These are phyloP conservation scores for Monilinia fructigena DNA, from an alignment of 2,329 filamentous ascomycete genomes.

Conservation along the genomic window DNA sequence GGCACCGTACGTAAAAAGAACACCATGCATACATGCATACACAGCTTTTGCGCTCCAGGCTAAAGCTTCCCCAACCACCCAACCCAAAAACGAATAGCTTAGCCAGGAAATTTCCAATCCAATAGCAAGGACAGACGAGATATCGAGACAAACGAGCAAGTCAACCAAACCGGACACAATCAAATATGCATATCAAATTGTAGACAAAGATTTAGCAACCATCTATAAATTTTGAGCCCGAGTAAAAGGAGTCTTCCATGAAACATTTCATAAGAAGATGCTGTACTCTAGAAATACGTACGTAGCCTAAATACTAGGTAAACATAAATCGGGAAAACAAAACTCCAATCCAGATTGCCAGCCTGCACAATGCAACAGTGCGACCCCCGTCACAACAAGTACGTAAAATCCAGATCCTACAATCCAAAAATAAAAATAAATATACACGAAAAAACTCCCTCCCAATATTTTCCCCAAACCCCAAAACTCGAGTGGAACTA, in stretches of 20 bases:
- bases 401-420: not conserved
- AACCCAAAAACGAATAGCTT: too few relatives aligned
- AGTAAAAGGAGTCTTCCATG: too few relatives aligned
- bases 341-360: constrained; percentile 8
- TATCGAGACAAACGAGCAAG: too few relatives aligned
- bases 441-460: too few relatives aligned
- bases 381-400: constrained; percentile 1
- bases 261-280: not conserved
- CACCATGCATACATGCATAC: not conserved
- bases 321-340: not conserved
- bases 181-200: too few relatives aligned
- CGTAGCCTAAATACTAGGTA: not conserved
- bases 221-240: too few relatives aligned
- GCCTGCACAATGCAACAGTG: constrained; percentile 4
- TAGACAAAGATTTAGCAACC: too few relatives aligned
- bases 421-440: not conserved
- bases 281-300: not conserved
- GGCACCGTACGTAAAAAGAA: not conserved
- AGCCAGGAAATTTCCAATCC: too few relatives aligned
- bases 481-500: not conserved
- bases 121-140: too few relatives aligned
- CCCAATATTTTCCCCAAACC: not conserved
- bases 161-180: too few relatives aligned
- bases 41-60: too few relatives aligned
- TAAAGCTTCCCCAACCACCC: too few relatives aligned